Conservation (phyloP, 768 basidiomycete species). For the Candolleomyces efflorescens region DNA sequence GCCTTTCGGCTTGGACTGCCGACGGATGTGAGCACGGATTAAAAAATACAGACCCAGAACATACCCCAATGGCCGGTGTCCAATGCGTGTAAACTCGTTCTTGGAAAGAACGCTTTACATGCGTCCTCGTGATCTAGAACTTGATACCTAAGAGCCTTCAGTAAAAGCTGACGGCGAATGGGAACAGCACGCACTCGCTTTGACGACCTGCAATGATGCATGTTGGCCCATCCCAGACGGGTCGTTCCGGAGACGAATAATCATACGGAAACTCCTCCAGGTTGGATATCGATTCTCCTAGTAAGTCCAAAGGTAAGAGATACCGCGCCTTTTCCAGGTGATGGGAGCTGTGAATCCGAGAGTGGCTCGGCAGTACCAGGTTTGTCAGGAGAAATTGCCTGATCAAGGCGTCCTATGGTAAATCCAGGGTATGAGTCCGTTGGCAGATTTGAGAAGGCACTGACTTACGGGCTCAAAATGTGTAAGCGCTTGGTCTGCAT, state of each 20-base stretch:
- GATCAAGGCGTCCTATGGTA: slow-evolving; percentile 59
- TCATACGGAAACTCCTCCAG: slow-evolving; percentile 78
- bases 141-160: slow-evolving; percentile 50
- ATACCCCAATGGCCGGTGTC: slow-evolving; percentile 88
- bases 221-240: slow-evolving; percentile 52
- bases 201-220: slow-evolving; percentile 77
- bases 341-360: slow-evolving; percentile 20
- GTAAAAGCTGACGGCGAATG: background rate
- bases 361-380: slow-evolving; percentile 37
- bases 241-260: slow-evolving; percentile 37
- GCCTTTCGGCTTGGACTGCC: slow-evolving; percentile 79
- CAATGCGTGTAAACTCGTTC: slow-evolving; percentile 54
- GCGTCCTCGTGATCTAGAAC: slow-evolving; percentile 64
- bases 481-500: slow-evolving; percentile 63
- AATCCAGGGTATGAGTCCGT: background rate
- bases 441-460: background rate
- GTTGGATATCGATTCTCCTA: slow-evolving; percentile 56
- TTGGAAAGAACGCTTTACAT: slow-evolving; percentile 70
- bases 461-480: slow-evolving; percentile 57
- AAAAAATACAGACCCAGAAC: slow-evolving; percentile 15
- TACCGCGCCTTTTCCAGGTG: slow-evolving; percentile 46
- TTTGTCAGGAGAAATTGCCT: slow-evolving; percentile 89
- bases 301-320: slow-evolving; percentile 66
- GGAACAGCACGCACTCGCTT: slow-evolving; percentile 51
- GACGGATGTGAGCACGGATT: background rate